Conservation (phyloP, 2,329 filamentous ascomycete genomes). For the Remersonia thermophila region DNA sequence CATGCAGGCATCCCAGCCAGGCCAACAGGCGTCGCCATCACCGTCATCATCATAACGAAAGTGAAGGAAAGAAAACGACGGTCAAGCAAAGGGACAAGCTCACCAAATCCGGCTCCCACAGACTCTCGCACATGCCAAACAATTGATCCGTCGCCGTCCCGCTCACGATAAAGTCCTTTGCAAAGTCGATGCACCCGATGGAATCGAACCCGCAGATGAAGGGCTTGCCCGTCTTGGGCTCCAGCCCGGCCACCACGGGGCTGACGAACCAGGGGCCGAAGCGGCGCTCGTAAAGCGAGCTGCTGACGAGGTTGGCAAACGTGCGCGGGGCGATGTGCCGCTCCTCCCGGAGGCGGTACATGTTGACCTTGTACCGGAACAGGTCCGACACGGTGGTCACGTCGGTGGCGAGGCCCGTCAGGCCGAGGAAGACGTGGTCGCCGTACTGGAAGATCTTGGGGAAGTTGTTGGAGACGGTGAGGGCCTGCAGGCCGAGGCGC, state of each 20-base stretch:
- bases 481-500: conserved; percentile 86
- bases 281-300: conserved; percentile 81
- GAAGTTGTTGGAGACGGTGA: conserved; percentile 99
- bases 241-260: conserved; percentile 88
- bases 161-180: conserved; percentile 97
- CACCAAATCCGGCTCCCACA: conserved; percentile 97
- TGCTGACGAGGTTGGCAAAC: conserved; percentile 90
- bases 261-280: conserved; percentile 96
- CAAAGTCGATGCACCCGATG: conserved; percentile 98
- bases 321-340: conserved; percentile 89
- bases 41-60: too few species aligned
- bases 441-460: conserved; percentile 99
- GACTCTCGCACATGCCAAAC: conserved; percentile 94
- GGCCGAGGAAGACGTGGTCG: conserved; percentile 75
- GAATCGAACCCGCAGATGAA: conserved; percentile 99
- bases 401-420: conserved; percentile 93
- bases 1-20: background rate
- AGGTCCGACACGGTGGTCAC: conserved; percentile 89
- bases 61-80: background rate
- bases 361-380: conserved; percentile 99
- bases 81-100: too few species aligned
- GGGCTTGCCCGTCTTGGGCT: conserved; percentile 84
- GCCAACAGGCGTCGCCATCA: too few species aligned
- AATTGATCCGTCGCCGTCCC: conserved; percentile 95
- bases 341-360: conserved; percentile 98